Percentiles rank a stretch among this genome's conserved stretches.
These are phyloP conservation scores for Epichloe typhina DNA, from an alignment of 2,329 filamentous ascomycete genomes.

Conservation along the genomic window DNA sequence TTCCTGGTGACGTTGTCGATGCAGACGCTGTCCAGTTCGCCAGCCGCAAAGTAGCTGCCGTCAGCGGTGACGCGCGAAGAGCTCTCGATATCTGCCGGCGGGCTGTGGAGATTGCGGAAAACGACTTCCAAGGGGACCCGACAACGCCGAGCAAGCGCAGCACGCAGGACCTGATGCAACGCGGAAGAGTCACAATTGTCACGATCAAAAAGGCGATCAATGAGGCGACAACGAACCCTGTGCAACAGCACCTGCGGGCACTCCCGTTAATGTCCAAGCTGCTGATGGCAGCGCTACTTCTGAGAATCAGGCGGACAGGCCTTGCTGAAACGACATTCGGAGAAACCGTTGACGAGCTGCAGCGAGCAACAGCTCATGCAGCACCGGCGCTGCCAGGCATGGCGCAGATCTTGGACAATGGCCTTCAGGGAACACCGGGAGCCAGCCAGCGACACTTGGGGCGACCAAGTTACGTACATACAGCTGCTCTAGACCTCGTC, in stretches of 20 bases:
- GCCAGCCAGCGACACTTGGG: constrained; percentile 17
- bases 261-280: constrained; percentile 75
- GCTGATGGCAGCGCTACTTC: constrained; percentile 69
- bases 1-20: constrained; percentile 81
- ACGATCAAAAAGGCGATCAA: constrained; percentile 91
- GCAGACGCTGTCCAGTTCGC: constrained; percentile 92
- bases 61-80: constrained; percentile 83
- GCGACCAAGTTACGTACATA: constrained; percentile 37
- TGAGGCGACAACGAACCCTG: constrained; percentile 83
- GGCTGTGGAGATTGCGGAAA: constrained; percentile 88
- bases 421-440: constrained; percentile 15
- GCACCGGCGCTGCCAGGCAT: constrained; percentile 23
- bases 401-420: constrained; percentile 21
- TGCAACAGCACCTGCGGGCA: constrained; percentile 76
- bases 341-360: constrained; percentile 72
- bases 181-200: constrained; percentile 66
- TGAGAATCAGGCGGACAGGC: constrained; percentile 68
- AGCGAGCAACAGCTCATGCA: constrained; percentile 22
- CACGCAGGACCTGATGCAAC: constrained; percentile 14
- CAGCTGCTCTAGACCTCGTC: constrained; percentile 68
- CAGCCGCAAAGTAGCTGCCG: constrained; percentile 88
- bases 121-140: constrained; percentile 40
- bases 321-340: constrained; percentile 78
- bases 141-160: constrained; percentile 48
- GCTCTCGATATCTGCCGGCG: constrained; percentile 91